These are phyloP conservation scores for Candida argentea DNA, from an alignment of 805 yeast species.

Conservation along the genomic window DNA sequence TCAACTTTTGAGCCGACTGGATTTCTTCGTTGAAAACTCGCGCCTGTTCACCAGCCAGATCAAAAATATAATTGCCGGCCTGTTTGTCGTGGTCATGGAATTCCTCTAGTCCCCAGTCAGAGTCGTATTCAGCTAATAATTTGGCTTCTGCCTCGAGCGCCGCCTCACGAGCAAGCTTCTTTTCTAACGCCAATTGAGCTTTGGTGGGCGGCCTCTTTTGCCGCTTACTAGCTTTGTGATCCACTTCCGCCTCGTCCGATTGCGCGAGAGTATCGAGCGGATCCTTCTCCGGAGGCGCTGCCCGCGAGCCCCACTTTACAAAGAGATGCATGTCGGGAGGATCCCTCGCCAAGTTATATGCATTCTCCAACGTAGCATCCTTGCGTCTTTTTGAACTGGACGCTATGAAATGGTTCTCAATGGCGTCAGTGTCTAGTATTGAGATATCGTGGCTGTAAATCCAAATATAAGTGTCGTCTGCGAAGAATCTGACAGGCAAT, in stretches of 20 bases:
- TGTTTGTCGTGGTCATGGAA: slow-evolving; percentile 14
- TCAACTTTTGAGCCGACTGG: slow-evolving; percentile 15
- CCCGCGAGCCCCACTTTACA: slow-evolving; percentile 30
- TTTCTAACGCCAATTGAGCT: slow-evolving; percentile 1
- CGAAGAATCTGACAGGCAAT: slow-evolving; percentile 57
- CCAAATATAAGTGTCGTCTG: slow-evolving; percentile 70
- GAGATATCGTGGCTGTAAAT: slow-evolving; percentile 43
- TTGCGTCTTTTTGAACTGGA: slow-evolving; percentile 22
- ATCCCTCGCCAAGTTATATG: slow-evolving; percentile 42
- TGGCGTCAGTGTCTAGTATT: slow-evolving; percentile 30
- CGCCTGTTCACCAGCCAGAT: slow-evolving; percentile 19
- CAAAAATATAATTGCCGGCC: slow-evolving; percentile 26
- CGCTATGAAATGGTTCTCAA: slow-evolving; percentile 25
- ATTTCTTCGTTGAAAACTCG: slow-evolving; percentile 13
- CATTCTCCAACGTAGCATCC: slow-evolving; percentile 36
- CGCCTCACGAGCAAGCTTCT: slow-evolving; percentile 6
- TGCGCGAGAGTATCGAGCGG: slow-evolving; percentile 8
- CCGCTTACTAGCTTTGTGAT: slow-evolving; percentile 7
- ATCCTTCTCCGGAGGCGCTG: slow-evolving; percentile 29
- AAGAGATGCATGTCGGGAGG: slow-evolving; percentile 34
- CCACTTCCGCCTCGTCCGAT: slow-evolving; percentile 8
- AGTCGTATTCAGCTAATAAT: slow-evolving; percentile 13
- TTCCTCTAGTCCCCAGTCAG: slow-evolving; percentile 38
- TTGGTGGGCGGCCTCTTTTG: slow-evolving; percentile 2
- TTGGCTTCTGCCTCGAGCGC: slow-evolving; percentile 9